These are phyloP conservation scores for Fusarium sterilihyphosum DNA, from an alignment of 2,329 filamentous ascomycete species.

Conservation along the genomic window DNA sequence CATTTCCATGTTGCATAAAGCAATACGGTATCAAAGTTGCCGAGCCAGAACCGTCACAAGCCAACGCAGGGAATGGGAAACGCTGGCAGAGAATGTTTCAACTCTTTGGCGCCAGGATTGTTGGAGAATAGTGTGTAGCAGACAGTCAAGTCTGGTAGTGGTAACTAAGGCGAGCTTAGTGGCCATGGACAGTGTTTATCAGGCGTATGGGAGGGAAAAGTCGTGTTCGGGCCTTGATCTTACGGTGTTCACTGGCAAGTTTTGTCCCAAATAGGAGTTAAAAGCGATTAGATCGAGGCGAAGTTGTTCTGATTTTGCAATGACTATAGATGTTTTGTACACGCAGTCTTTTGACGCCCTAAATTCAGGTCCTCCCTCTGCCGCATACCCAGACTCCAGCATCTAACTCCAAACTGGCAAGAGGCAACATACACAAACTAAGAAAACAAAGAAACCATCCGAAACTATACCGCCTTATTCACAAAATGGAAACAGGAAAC, in stretches of 20 bases:
- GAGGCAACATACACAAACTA: slow-evolving; percentile 32
- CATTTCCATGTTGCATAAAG: slow-evolving; percentile 76
- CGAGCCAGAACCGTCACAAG: slow-evolving; percentile 53
- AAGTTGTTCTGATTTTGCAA: slow-evolving; percentile 11
- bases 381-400: slow-evolving; percentile 40
- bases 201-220: neutral
- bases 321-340: slow-evolving; percentile 19
- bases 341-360: slow-evolving; percentile 29
- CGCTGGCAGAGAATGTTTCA: slow-evolving; percentile 72
- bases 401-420: slow-evolving; percentile 14
- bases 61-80: slow-evolving; percentile 55
- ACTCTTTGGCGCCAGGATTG: slow-evolving; percentile 72
- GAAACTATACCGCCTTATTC: slow-evolving; percentile 7
- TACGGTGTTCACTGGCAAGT: neutral
- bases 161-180: neutral
- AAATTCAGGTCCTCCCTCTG: slow-evolving; percentile 23
- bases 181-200: neutral
- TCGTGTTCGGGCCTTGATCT: neutral
- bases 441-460: neutral
- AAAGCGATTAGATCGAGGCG: neutral
- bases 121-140: slow-evolving; percentile 2
- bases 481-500: slow-evolving; percentile 15
- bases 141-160: neutral
- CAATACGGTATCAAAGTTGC: slow-evolving; percentile 71
- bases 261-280: neutral